These are phyloP conservation scores for Bipolaris victoriae DNA, from an alignment of 2,329 filamentous ascomycete species.

Conservation along the genomic window DNA sequence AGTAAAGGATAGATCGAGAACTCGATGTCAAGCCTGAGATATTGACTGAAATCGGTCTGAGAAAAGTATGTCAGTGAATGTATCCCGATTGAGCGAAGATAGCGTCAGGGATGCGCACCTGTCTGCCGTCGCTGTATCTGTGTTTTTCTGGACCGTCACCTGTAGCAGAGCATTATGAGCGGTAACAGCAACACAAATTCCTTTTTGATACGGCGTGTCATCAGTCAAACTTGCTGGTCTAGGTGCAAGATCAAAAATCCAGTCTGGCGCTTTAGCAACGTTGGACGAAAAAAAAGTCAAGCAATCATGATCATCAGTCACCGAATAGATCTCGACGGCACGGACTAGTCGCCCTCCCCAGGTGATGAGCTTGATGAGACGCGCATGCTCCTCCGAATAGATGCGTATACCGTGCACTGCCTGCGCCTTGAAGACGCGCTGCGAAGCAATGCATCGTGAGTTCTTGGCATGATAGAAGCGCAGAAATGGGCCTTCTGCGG, in stretches of 20 bases:
- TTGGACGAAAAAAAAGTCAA: slow-evolving; percentile 28
- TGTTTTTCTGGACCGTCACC: slow-evolving; percentile 44
- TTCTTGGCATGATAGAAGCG: slow-evolving; percentile 45
- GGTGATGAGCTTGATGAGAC: slow-evolving; percentile 38
- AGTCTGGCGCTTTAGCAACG: slow-evolving; percentile 39
- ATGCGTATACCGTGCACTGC: slow-evolving; percentile 75
- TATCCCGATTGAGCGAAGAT: background rate
- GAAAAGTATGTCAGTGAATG: slow-evolving; percentile 2
- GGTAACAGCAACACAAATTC: slow-evolving; percentile 62
- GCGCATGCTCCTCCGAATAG: slow-evolving; percentile 26
- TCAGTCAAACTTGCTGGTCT: slow-evolving; percentile 19
- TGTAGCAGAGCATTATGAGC: slow-evolving; percentile 83
- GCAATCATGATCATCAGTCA: slow-evolving; percentile 25
- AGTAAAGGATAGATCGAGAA: slow-evolving; percentile 85
- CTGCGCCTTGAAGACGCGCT: slow-evolving; percentile 69
- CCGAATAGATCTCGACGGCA: slow-evolving; percentile 43
- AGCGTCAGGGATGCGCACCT: slow-evolving; percentile 8
- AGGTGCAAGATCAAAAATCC: slow-evolving; percentile 46
- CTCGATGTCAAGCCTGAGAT: slow-evolving; percentile 64
- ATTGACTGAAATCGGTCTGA: slow-evolving; percentile 21
- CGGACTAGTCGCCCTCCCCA: slow-evolving; percentile 56
- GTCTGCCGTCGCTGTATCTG: slow-evolving; percentile 1
- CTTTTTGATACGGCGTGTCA: slow-evolving; percentile 7
- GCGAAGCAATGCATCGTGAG: slow-evolving; percentile 33
- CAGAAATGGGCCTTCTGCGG: slow-evolving; percentile 53